Percentiles rank a stretch among this genome's conserved stretches.
These are phyloP conservation scores for Penicillium soppii DNA, from an alignment of 495 filamentous ascomycete genomes.

Conservation along the genomic window DNA sequence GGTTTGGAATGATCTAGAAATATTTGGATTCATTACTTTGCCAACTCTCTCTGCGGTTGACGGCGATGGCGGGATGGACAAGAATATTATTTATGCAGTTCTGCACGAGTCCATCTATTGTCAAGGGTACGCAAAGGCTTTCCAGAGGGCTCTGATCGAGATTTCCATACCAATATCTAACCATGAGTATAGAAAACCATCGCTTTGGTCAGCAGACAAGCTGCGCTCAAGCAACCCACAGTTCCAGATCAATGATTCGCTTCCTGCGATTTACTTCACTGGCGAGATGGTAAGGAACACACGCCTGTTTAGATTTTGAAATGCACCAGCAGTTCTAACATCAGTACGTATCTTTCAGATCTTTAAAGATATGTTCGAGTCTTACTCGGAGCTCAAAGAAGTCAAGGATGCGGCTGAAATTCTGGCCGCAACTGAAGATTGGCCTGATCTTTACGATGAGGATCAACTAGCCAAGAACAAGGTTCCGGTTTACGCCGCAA, in stretches of 20 bases:
- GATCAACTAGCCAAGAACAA: constrained; percentile 70
- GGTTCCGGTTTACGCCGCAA: constrained; percentile 85
- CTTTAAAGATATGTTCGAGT: constrained; percentile 76
- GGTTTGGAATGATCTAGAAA: constrained; percentile 64
- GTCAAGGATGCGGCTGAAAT: constrained; percentile 65
- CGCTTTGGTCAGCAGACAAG: constrained; percentile 65
- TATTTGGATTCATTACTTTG: constrained; percentile 70
- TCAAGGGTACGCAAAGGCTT: constrained; percentile 41
- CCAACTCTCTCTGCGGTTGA: constrained; percentile 68
- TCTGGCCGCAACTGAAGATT: constrained; percentile 63
- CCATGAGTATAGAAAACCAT: constrained; percentile 39
- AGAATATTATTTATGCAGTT: constrained; percentile 76
- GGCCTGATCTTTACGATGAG: constrained; percentile 76
- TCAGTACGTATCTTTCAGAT: constrained; percentile 37
- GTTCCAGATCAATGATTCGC: constrained; percentile 45
- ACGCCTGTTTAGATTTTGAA: neutral
- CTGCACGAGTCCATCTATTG: constrained; percentile 87
- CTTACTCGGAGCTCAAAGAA: constrained; percentile 66
- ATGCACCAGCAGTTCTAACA: constrained; percentile 2
- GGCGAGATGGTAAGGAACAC: constrained; percentile 72
- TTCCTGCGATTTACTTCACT: constrained; percentile 72
- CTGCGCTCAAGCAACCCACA: constrained; percentile 36
- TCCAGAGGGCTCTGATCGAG: neutral
- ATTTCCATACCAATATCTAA: constrained; percentile 14
- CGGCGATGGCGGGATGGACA: constrained; percentile 63